A percentile compares a stretch with the other conserved stretches of the same genome.
Evolutionary conservation across 768 basidiomycete species (phyloP).

Genomic region (Naganishia antarctica): DNA sequence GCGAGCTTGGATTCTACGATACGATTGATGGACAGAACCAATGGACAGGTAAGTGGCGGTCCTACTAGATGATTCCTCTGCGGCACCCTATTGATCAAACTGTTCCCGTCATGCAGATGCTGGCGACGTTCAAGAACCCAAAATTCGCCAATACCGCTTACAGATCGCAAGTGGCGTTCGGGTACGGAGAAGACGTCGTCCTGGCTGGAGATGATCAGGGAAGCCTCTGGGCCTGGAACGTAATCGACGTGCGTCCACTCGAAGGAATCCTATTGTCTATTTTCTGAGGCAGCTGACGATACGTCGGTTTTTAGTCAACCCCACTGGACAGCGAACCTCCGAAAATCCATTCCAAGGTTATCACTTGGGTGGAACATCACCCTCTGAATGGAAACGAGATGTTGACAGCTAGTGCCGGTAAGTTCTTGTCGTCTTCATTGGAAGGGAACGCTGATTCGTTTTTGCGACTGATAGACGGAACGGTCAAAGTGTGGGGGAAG

Average conservation of each 20-base stretch:
- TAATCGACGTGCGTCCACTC: constrained; percentile 71
- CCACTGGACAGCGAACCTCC: constrained; percentile 64
- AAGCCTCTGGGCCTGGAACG: constrained; percentile 83
- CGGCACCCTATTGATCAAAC: no score
- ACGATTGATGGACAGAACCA: constrained; percentile 75
- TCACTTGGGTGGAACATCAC: constrained; percentile 89
- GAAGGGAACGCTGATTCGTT: not conserved
- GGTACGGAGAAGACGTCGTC: constrained; percentile 72
- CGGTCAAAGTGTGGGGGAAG: constrained; percentile 73
- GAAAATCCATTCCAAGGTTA: constrained; percentile 71
- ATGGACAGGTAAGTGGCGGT: constrained; percentile 61
- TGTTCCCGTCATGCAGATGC: constrained; percentile 51
- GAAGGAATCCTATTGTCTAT: not conserved
- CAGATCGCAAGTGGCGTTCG: constrained; percentile 74
- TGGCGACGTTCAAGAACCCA: constrained; percentile 65
- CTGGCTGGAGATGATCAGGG: constrained; percentile 88
- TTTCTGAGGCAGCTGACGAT: not conserved
- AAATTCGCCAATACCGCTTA: constrained; percentile 51
- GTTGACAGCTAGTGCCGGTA: constrained; percentile 71
- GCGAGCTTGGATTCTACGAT: constrained; percentile 77
- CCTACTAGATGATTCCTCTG: no score
- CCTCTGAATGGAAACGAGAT: constrained; percentile 71
- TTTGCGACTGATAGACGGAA: constrained; percentile 58
- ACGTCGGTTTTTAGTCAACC: not conserved
- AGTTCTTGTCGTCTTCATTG: not conserved